Conservation (phyloP, 495 filamentous ascomycete genomes). For the Hypoxylon fuscum region DNA sequence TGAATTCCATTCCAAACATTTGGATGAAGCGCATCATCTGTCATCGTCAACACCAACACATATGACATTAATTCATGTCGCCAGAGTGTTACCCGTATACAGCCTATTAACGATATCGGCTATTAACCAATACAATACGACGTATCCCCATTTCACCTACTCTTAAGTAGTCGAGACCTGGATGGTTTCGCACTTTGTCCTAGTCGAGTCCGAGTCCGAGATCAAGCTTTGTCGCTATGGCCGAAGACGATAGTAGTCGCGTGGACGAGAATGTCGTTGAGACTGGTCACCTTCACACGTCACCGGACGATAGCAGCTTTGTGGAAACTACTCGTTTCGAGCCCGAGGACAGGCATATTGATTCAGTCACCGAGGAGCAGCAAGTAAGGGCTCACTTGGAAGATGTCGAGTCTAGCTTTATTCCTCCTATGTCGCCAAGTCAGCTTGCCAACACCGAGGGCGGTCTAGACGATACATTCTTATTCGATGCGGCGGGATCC, state of each 20-base stretch:
- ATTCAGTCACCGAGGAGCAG: constrained; percentile 56
- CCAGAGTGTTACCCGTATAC: constrained; percentile 12
- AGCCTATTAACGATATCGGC: constrained; percentile 17
- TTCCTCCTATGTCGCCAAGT: constrained; percentile 64
- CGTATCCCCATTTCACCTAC: constrained; percentile 39
- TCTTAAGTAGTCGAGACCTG: constrained; percentile 18
- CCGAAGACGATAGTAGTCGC: constrained; percentile 41
- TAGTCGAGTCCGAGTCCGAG: constrained; percentile 17
- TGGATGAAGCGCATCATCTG: background rate
- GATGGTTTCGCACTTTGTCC: constrained; percentile 6
- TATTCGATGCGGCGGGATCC: constrained; percentile 60
- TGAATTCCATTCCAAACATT: background rate
- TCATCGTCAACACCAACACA: constrained; percentile 12
- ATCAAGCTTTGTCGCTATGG: constrained; percentile 38
- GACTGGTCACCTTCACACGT: constrained; percentile 25
- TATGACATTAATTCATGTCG: constrained; percentile 35
- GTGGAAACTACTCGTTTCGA: constrained; percentile 54
- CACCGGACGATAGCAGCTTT: constrained; percentile 51
- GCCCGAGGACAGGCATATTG: constrained; percentile 45
- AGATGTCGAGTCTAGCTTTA: constrained; percentile 89
- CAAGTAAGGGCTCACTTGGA: constrained; percentile 68
- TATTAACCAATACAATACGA: constrained; percentile 22
- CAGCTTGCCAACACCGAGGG: constrained; percentile 49
- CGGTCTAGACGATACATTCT: constrained; percentile 69
- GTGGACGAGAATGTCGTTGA: constrained; percentile 13